These are phyloP conservation scores for Avicennia marina DNA, from an alignment of 257 asterid genomes.

Conservation along the genomic window DNA sequence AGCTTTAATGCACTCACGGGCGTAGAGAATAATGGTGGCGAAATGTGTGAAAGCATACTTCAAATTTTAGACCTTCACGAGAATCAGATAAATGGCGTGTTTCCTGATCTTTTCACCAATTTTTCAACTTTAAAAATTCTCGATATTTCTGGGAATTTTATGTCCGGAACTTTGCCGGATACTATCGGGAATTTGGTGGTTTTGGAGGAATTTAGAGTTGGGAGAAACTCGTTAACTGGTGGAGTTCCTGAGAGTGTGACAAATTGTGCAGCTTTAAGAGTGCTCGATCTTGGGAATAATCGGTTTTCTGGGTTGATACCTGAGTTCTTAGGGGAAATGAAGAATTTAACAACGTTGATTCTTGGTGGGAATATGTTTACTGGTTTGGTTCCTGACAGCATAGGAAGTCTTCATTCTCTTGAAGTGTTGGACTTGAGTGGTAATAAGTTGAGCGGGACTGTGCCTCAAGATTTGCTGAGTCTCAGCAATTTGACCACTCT, in stretches of 20 bases:
- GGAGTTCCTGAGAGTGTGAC: constrained; percentile 37
- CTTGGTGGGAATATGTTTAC: constrained; percentile 55
- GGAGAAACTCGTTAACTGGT: constrained; percentile 61
- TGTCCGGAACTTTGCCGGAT: constrained; percentile 52
- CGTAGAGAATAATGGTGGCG: constrained; percentile 29
- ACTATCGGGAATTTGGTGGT: constrained; percentile 37
- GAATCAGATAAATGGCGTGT: constrained; percentile 60
- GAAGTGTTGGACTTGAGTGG: constrained; percentile 58
- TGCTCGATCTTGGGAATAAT: constrained; percentile 57
- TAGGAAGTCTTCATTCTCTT: constrained; percentile 36
- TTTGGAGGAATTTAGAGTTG: constrained; percentile 56
- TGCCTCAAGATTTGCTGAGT: constrained; percentile 49
- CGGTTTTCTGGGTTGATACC: constrained; percentile 50
- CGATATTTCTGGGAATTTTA: constrained; percentile 61
- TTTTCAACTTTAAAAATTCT: constrained; percentile 39
- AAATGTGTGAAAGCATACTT: constrained; percentile 38
- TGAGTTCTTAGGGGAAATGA: constrained; percentile 44
- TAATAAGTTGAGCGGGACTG: constrained; percentile 46
- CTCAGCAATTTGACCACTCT: constrained; percentile 61
- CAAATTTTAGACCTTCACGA: constrained; percentile 67
- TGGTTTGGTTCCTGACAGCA: constrained; percentile 46
- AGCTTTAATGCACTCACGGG: constrained; percentile 80
- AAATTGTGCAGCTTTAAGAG: constrained; percentile 39
- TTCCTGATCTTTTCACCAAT: constrained; percentile 46
- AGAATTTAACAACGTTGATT: constrained; percentile 33